Evolutionary conservation across 2,329 filamentous ascomycete species (phyloP), one percentile per base, ranked within the genome.

Genomic region (Paracoccidioides lutzii): DNA sequence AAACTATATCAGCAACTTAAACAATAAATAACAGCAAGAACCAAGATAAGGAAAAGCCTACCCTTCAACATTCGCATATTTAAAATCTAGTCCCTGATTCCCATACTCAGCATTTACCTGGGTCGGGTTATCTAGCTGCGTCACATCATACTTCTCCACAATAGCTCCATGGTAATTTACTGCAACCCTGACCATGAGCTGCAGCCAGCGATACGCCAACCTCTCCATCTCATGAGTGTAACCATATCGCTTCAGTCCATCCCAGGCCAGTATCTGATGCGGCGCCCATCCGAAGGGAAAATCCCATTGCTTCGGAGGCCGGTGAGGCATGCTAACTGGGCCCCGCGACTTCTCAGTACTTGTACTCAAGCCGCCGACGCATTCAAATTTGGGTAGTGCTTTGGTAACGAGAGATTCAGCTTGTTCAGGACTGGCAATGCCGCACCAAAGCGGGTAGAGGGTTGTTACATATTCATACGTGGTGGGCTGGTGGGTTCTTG

Each of bases 181-280:
- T 90, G 75, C 89, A 88, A 94, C 70, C 88, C 85, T 72, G 94
- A 94, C 1, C 57, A 52, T 54, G 33, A 53, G 32, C 38, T 48
- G 51, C 43, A 59, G 32, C 45, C 55, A 53, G 86, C 54, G 54
- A 33, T 55, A 55, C 12, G 35, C 48, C 22, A 94, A 73, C 30
- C 88, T 78, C 72, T 91, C 85, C 2, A 87, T 87, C 59, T 91
- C 87, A 28, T 87, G 83, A 10, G 82, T 81, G 67, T 89, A 94
- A 55, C 87, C 87, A 66, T 93, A 95, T 33, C 88, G 82, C 62
- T 87, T 81, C 56, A 94, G 75, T 3, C 88, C 89, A 3, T 86
- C 88, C 88, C 89, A 94, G 1, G 88, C 88, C 42, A 95, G 80
- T 71, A 95, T 93, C 74, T 95, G 88, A 75, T 95, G 88, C 32